Percentiles rank a stretch among this genome's conserved stretches.
These are phyloP conservation scores for Escallonia herrerae DNA, from an alignment of 129 eudicot species.

Conservation along the genomic window DNA sequence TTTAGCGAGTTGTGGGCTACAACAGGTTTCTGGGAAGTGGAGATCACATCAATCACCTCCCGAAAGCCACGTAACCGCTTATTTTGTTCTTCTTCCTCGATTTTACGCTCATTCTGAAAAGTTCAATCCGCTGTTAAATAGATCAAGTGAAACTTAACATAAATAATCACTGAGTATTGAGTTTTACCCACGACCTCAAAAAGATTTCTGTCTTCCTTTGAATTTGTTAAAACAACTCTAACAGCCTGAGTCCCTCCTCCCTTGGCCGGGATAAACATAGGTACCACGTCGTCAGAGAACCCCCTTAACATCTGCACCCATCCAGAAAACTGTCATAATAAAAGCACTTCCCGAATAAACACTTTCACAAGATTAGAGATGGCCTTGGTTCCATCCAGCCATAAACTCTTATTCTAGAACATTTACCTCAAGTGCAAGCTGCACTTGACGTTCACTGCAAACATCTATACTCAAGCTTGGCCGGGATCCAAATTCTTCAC, in stretches of 20 bases:
- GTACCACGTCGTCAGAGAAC: constrained; percentile 51
- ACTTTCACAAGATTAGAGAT: not conserved
- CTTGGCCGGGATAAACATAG: constrained; percentile 48
- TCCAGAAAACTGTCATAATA: constrained; percentile 1
- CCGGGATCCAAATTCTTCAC: constrained; percentile 68
- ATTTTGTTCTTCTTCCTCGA: constrained; percentile 62
- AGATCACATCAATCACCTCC: constrained; percentile 92
- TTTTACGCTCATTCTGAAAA: constrained; percentile 53
- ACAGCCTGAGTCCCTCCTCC: constrained; percentile 67
- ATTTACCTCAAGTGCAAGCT: constrained; percentile 68
- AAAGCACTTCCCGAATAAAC: not conserved
- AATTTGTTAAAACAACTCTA: constrained; percentile 68
- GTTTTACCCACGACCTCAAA: constrained; percentile 44
- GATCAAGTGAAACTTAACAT: constrained; percentile 1
- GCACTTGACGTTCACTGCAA: constrained; percentile 96
- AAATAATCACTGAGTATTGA: not conserved
- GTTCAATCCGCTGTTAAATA: constrained; percentile 6
- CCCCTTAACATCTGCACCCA: constrained; percentile 54
- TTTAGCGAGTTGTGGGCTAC: constrained; percentile 86
- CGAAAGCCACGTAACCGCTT: constrained; percentile 72
- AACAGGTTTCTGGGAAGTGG: constrained; percentile 83
- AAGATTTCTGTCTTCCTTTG: constrained; percentile 62
- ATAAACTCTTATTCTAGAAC: not conserved
- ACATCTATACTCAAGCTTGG: constrained; percentile 79
- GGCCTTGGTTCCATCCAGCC: not conserved